Base-by-base conservation (phyloP, 768 basidiomycete species). In the Lactarius deliciosus region DNA sequence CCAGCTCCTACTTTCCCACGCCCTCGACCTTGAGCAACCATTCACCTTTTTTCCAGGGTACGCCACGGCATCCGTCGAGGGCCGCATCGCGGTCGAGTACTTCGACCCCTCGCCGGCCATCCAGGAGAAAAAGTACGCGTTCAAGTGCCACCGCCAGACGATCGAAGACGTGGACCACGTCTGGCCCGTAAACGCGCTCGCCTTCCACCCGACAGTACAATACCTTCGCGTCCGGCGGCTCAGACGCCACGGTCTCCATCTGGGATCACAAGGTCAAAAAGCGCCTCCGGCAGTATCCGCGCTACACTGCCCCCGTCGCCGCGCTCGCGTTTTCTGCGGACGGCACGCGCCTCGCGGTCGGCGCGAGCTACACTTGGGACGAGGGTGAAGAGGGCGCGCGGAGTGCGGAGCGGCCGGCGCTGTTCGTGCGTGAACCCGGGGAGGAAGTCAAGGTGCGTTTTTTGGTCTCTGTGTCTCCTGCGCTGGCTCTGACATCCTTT, bases 261-360 rank as follows among this genome's bases (percentile, higher is more conserved):
- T 99, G 97, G 97, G 97, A 98, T 74, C 94, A 96, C 77, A 89
- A 90, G 70, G 90, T 96, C 63, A 97, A 98, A 80, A 98, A 98
- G 75, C 88, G 97, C 2, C 80, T 98, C 61, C 87, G 94, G 30
- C 94, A 96, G 72, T 96, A 92, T 69, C 88, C 89, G 0, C 92
- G 92, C 73, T 94, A 88, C 77, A 77, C 82, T 5, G 82, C 85
- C 0, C 83, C 89, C 3, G 87, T 97, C n/a, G 86, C 92, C 0
- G 84, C 89, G 0, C 79, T 95, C 47, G 85, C 90, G 0, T 96
- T 96, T 77, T 93, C 89, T 67, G 87, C 85, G 30, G 91, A 95
- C 68, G 95, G 94, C 1, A 83, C 85, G 41, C 88, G 88, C 68
- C 78, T 96, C 20, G 94, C 92, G 2, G 83, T 94, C n/a, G 94